A percentile compares a stretch with the other conserved stretches of the same genome.
Evolutionary conservation across 306 rosid species (phyloP).

Genomic region (Dryas alaskensis): DNA sequence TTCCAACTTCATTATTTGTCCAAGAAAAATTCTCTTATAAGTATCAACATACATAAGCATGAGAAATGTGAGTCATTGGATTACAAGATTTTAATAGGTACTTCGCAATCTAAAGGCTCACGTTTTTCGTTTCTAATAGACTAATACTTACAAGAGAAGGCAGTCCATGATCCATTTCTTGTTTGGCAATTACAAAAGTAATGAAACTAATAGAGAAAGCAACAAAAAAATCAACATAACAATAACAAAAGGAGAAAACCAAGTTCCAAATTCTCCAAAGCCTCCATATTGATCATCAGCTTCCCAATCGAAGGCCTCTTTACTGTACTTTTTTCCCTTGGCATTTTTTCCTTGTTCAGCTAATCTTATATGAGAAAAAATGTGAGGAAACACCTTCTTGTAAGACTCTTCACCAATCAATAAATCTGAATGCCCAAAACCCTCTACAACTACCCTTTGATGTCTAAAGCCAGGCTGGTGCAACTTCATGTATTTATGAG

Average conservation of each 20-base stretch:
- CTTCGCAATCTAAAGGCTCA: too few species aligned
- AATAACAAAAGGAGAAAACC: conserved; percentile 30
- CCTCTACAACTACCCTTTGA: conserved; percentile 34
- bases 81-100: too few species aligned
- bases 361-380: conserved; percentile 21
- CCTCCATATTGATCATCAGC: conserved; percentile 24
- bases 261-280: conserved; percentile 20
- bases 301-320: conserved; percentile 30
- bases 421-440: conserved; percentile 37
- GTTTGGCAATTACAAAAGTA: neutral
- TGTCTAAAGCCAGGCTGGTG: conserved; percentile 32
- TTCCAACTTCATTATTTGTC: too few species aligned
- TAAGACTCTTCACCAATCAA: conserved; percentile 37
- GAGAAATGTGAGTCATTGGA: too few species aligned
- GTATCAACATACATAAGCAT: too few species aligned
- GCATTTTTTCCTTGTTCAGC: conserved; percentile 9
- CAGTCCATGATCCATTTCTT: neutral
- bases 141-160: too few species aligned
- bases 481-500: conserved; percentile 39
- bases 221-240: conserved; percentile 6
- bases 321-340: conserved; percentile 13
- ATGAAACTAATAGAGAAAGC: neutral
- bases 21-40: too few species aligned
- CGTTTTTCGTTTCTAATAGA: too few species aligned
- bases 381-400: conserved; percentile 33